Evolutionary conservation across 202 grass and related monocot species (phyloP).

Genomic region (Dendrocalamus latiflorus): DNA sequence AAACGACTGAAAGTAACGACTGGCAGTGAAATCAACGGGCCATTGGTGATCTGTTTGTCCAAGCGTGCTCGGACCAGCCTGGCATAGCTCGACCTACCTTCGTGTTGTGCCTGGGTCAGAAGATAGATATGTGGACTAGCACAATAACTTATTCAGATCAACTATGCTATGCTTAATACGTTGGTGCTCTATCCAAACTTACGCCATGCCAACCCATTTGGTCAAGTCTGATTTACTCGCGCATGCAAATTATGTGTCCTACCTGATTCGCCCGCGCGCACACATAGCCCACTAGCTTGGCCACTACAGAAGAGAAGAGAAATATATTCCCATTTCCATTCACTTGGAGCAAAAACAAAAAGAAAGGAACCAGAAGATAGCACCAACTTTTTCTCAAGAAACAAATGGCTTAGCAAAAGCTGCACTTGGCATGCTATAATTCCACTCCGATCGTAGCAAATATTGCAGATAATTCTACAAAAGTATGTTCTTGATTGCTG

Average conservation of each 20-base stretch:
- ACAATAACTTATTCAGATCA: too few species aligned
- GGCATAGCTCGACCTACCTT: too few species aligned
- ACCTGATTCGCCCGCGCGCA: conserved; percentile 38
- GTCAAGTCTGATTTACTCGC: conserved; percentile 18
- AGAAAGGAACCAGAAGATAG: not conserved
- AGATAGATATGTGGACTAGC: too few species aligned
- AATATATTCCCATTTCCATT: conserved; percentile 62
- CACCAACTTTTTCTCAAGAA: conserved; percentile 33
- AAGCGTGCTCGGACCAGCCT: too few species aligned
- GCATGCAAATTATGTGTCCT: conserved; percentile 24
- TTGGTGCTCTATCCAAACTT: too few species aligned
- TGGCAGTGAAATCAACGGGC: too few species aligned
- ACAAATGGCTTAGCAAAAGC: conserved; percentile 17
- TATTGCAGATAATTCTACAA: conserved; percentile 7
- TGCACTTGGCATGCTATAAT: conserved; percentile 18
- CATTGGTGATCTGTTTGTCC: too few species aligned
- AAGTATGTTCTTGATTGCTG: not conserved
- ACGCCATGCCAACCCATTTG: too few species aligned
- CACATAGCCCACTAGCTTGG: conserved; percentile 1
- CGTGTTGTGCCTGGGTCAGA: too few species aligned
- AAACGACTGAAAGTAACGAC: too few species aligned
- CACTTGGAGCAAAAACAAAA: conserved; percentile 23
- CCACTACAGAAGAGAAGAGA: not conserved
- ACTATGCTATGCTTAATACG: too few species aligned
- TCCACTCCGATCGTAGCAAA: not conserved